A percentile compares a stretch with the other conserved stretches of the same genome.
Evolutionary conservation across 768 basidiomycete species (phyloP).

Genomic region (Hebeloma cylindrosporum): DNA sequence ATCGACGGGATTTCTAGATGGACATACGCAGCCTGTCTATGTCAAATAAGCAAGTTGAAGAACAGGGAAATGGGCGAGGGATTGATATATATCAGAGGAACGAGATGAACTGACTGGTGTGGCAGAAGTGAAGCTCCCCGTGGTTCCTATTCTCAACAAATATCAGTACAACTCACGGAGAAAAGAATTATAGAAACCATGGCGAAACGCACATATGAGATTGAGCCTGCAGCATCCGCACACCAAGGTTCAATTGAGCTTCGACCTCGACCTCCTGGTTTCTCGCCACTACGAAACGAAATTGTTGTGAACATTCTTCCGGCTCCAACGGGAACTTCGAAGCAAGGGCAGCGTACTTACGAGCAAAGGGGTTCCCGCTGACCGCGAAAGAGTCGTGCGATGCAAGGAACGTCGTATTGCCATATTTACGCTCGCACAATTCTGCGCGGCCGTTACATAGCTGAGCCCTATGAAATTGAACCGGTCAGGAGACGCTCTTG

Average conservation of each 20-base stretch:
- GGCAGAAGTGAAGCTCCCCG: constrained; percentile 61
- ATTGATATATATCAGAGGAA: neutral
- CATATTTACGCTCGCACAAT: constrained; percentile 57
- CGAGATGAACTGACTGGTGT: constrained; percentile 47
- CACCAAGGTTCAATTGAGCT: constrained; percentile 46
- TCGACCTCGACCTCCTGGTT: constrained; percentile 50
- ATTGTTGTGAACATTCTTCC: neutral
- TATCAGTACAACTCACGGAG: neutral
- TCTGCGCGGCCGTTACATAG: constrained; percentile 67
- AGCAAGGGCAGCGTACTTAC: too few species aligned
- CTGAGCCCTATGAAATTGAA: constrained; percentile 29
- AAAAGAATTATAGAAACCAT: neutral
- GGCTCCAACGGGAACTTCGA: neutral
- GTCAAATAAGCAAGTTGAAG: constrained; percentile 15
- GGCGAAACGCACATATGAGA: constrained; percentile 39
- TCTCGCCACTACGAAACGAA: constrained; percentile 34
- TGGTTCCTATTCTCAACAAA: constrained; percentile 20
- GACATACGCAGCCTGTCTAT: constrained; percentile 26
- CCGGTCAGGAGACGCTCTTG: neutral
- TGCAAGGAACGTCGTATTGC: constrained; percentile 45
- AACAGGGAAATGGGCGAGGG: neutral
- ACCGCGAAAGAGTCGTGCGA: constrained; percentile 59
- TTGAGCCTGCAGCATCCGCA: constrained; percentile 56
- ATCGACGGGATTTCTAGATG: too few species aligned
- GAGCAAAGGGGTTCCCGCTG: constrained; percentile 45